Base-by-base conservation (phyloP, 441 rosid species). In the Macaranga tanarius region DNA sequence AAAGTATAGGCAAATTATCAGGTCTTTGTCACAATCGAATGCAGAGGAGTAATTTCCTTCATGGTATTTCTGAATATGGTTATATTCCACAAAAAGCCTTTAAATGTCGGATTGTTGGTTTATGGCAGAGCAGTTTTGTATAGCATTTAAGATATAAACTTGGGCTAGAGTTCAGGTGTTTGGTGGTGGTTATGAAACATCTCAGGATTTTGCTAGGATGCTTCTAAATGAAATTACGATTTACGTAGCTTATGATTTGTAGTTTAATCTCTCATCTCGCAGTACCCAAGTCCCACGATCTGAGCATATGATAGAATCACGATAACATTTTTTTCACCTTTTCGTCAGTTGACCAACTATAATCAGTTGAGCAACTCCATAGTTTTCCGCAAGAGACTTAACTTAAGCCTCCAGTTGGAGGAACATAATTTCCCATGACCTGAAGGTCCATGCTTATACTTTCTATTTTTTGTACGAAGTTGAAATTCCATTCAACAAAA, bases 1-100 rank as follows among this genome's bases (percentile, higher is more conserved):
- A 9, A 90, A 90, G 76, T 89, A 86, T 73, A 78, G 70, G 75
- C 73, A 62, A 52, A 23, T 84, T 15, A 68, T 76, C 5, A 75
- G 31, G 23, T 75, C 85, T 40, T 47, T 70, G 22, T 19, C 20
- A 20, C 67, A 73, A 31, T 67, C 79, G 20, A 45, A 22, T 15
- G 48, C n/a, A n/a, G 78, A 70, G 2, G 64, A 67, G 67, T 56
- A 25, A 58, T 45, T 42, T 31, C 16, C 15, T 15, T 51, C 54
- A 12, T 48, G 59, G 8, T 55, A 64, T 55, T 52, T 28, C 62
- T 48, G 2, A 3, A 56, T 11, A 25, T 40, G 68, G 25, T n/a
- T n/a, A 38, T 19, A n/a, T 28, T 40, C 45, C 65, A 16, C 22
- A 55, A 5, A 8, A 0, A 10, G 44, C 59, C 25, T 51, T 38